Evolutionary conservation across 2,329 filamentous ascomycete genomes (phyloP).

Genomic region (Ophiostoma montium): DNA sequence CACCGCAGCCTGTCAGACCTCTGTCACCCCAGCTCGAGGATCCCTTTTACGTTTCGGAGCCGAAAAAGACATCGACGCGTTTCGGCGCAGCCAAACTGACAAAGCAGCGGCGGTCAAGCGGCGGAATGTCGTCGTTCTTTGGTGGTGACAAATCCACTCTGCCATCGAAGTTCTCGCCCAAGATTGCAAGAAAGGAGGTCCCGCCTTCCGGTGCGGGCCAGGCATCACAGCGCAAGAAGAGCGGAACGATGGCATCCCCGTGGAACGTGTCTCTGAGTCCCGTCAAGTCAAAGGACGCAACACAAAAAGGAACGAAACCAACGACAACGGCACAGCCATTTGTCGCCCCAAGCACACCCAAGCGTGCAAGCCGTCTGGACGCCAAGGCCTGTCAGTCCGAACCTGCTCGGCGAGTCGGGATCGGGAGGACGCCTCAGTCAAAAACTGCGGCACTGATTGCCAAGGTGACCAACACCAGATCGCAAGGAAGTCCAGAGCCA

Average conservation of each 20-base stretch:
- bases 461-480: constrained; percentile 8
- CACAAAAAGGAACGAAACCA: not conserved
- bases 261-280: constrained; percentile 3
- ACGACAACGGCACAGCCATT: not conserved
- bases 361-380: not conserved
- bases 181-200: constrained; percentile 5
- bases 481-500: not conserved
- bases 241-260: not conserved
- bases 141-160: constrained; percentile 4
- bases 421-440: constrained; percentile 6
- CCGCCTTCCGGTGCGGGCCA: not conserved
- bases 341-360: not conserved
- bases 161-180: constrained; percentile 1
- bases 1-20: constrained; percentile 5
- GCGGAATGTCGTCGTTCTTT: constrained; percentile 6
- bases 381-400: not conserved
- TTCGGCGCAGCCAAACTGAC: constrained; percentile 2
- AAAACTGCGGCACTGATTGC: constrained; percentile 11
- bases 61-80: not conserved
- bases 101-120: constrained; percentile 6
- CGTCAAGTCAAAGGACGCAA: not conserved
- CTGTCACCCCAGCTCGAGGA: constrained; percentile 4
- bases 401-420: constrained; percentile 1
- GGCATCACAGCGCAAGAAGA: not conserved
- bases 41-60: not conserved